Conservation (phyloP, 495 filamentous ascomycete species). For the Trichocladium antarcticum region DNA sequence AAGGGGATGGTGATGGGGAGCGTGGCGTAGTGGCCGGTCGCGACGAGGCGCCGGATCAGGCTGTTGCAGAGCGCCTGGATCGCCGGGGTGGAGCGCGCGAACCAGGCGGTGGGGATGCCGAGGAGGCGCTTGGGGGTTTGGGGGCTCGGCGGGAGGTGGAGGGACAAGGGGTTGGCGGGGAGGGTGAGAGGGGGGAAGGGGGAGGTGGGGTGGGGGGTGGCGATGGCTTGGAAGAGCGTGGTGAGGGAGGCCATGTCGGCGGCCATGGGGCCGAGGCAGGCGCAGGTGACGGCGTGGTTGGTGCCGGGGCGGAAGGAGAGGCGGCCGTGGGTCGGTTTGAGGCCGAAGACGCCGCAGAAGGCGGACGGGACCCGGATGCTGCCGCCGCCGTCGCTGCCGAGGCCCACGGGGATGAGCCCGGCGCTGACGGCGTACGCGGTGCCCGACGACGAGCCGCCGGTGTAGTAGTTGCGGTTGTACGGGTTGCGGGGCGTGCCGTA, state of each 20-base stretch:
- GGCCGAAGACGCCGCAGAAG: slow-evolving; percentile 71
- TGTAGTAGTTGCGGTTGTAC: slow-evolving; percentile 62
- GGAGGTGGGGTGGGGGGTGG: slow-evolving; percentile 52
- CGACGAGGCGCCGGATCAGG: slow-evolving; percentile 46
- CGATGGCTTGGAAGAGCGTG: slow-evolving; percentile 59
- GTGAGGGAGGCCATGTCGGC: slow-evolving; percentile 63
- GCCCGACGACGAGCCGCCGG: slow-evolving; percentile 74
- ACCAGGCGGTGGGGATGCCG: slow-evolving; percentile 62
- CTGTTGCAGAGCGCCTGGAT: slow-evolving; percentile 50
- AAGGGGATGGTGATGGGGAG: slow-evolving; percentile 63
- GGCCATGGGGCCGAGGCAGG: slow-evolving; percentile 63
- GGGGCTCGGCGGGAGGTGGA: slow-evolving; percentile 1
- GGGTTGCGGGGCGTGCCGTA: slow-evolving; percentile 73
- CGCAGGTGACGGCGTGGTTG: slow-evolving; percentile 48
- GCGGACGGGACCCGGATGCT: slow-evolving; percentile 67
- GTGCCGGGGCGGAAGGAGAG: slow-evolving; percentile 51
- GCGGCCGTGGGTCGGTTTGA: slow-evolving; percentile 69
- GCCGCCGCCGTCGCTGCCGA: slow-evolving; percentile 75
- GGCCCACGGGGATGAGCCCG: slow-evolving; percentile 67
- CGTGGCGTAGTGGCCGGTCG: slow-evolving; percentile 46
- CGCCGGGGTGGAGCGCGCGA: slow-evolving; percentile 51
- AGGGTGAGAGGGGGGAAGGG: slow-evolving; percentile 32
- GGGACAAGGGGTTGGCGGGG: slow-evolving; percentile 1
- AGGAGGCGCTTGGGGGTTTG: slow-evolving; percentile 30
- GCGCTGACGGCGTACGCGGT: slow-evolving; percentile 60